Evolutionary conservation across 2,329 filamentous ascomycete species (phyloP).

Genomic region (Fusarium keratoplasticum): DNA sequence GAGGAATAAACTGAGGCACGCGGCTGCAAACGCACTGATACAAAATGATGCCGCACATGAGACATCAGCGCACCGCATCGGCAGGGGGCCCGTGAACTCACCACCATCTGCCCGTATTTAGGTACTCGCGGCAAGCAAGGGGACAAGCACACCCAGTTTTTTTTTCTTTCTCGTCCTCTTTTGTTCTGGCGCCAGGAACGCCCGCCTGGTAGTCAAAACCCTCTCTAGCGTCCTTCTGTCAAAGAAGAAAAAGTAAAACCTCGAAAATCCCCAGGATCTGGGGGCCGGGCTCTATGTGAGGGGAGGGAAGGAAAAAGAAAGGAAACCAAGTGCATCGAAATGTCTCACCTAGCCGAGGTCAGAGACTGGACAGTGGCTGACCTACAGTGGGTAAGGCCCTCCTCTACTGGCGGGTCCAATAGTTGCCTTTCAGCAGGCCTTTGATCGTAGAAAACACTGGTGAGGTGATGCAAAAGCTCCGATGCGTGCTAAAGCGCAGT

Average conservation of each 20-base stretch:
- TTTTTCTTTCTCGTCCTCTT: background rate
- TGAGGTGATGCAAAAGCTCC: slow-evolving; percentile 6
- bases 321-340: background rate
- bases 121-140: background rate
- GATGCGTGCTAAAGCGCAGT: background rate
- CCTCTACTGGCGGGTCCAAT: background rate
- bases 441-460: background rate
- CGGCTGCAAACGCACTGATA: slow-evolving; percentile 3
- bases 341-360: background rate
- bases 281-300: background rate
- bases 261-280: background rate
- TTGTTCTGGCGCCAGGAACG: slow-evolving; percentile 25
- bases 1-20: background rate
- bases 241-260: background rate
- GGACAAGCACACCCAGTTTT: background rate
- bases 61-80: slow-evolving; percentile 25
- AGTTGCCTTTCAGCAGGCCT: background rate
- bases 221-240: background rate
- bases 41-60: slow-evolving; percentile 7
- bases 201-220: background rate
- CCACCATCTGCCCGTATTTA: background rate
- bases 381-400: background rate
- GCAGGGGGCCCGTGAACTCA: slow-evolving; percentile 17
- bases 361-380: background rate
- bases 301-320: background rate